Evolutionary conservation across 2,329 filamentous ascomycete genomes (phyloP), one percentile per base, ranked within the genome.

Genomic region (Chrysoporthe austroafricana): DNA sequence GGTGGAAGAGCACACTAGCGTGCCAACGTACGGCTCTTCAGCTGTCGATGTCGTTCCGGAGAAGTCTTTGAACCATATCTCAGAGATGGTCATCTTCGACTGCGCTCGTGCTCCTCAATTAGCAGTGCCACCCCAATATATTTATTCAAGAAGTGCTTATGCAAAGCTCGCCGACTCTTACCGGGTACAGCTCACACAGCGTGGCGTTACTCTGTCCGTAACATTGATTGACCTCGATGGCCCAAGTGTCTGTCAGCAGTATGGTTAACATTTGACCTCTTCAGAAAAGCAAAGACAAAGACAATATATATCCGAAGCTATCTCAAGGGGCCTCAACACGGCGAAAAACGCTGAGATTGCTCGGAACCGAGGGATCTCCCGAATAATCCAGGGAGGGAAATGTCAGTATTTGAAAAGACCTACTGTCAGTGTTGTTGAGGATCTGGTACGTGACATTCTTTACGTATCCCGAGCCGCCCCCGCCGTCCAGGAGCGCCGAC

Each of bases 141-240:
- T 4, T 36, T 11, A 11, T 26, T 11, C 3, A 4, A 50, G 13
- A 46, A 52, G 48, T 32, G 6, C 7, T 7, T 32, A 5, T 34
- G 13, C 59, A 26, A 14, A 13, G 32, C 11, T 26, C n/a, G 57
- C 39, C 39, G 11, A 52, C 4, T 54, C 69, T 46, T 50, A 73
- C 72, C n/a, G 72, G 72, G 13, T 71, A 71, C 32, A 84, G 21
- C 73, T 81, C 54, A 76, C 81, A 59, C 67, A 73, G 62, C 73
- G 77, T 59, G 21, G 69, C 68, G 66, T 73, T 73, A 59, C 68
- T 73, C 62, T 73, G 71, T 0, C 86, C 85, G 69, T 89, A 88
- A 79, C 87, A 90, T 74, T 89, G 87, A 6, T 86, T 86, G 44
- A 89, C 79, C 66, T 88, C 84, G 69, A 90, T 86, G 2, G 86